phyloP scores from a whole-genome alignment of 2,329 filamentous ascomycete species.

The Microdochium bolleyi region DNA sequence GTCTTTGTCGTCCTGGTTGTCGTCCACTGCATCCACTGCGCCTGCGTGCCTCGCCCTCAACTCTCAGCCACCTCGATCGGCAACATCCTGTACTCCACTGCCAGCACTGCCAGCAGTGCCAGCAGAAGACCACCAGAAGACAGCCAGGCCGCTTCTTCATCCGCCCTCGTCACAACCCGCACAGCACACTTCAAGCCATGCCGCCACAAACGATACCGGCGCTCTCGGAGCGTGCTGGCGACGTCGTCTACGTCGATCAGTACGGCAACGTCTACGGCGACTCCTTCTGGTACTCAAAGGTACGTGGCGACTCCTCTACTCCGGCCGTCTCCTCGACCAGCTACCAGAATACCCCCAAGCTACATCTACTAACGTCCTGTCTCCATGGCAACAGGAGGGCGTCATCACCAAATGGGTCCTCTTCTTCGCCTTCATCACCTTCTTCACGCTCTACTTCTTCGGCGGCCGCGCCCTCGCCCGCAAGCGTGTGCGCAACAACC shows the following conservation, averaged over 20 bases:
- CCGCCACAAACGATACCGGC: background rate
- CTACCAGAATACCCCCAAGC: background rate
- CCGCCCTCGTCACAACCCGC: background rate
- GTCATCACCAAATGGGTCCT: constrained; percentile 65
- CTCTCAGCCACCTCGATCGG: too few relatives aligned
- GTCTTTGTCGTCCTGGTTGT: too few relatives aligned
- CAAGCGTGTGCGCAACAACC: constrained; percentile 55
- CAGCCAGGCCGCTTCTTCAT: background rate
- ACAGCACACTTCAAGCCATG: background rate
- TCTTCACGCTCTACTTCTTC: constrained; percentile 55
- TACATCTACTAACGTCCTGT: background rate
- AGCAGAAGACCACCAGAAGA: background rate
- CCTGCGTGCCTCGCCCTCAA: too few relatives aligned
- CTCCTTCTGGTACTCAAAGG: constrained; percentile 19
- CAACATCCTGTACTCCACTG: background rate
- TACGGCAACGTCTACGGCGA: background rate
- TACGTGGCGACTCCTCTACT: constrained; percentile 7
- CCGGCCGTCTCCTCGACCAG: too few relatives aligned
- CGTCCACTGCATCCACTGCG: too few relatives aligned
- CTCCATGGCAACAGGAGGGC: constrained; percentile 37
- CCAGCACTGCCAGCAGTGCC: background rate
- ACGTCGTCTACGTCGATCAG: background rate
- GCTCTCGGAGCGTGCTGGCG: background rate
- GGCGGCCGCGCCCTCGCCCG: constrained; percentile 65
- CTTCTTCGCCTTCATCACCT: constrained; percentile 51